Evolutionary conservation across 805 yeast genomes (phyloP).

Genomic region (Kuraishia ogatae): DNA sequence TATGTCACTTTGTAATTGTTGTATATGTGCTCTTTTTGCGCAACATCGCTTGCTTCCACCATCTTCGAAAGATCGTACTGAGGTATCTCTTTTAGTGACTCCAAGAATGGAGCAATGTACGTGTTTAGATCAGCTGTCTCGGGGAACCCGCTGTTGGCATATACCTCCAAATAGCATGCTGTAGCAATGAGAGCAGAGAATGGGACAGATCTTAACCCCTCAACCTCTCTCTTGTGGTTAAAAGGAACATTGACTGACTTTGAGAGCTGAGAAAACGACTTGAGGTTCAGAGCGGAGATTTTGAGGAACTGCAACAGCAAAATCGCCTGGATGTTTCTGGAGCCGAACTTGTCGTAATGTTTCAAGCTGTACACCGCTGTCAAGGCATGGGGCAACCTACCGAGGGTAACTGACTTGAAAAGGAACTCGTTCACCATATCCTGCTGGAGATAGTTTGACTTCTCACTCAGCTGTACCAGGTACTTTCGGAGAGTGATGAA

Average conservation of each 20-base stretch:
- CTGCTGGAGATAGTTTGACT: conserved; percentile 1
- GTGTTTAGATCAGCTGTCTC: not conserved
- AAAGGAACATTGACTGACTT: not conserved
- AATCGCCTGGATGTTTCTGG: not conserved
- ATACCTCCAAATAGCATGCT: not conserved
- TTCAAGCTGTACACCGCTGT: conserved; percentile 1
- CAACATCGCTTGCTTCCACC: not conserved
- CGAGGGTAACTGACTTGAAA: conserved; percentile 2
- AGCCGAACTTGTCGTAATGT: not conserved
- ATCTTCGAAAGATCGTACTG: not conserved
- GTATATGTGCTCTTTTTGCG: not conserved
- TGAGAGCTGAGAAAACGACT: not conserved
- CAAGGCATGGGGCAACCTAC: conserved; percentile 2
- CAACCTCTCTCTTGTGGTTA: not conserved
- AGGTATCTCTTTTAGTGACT: not conserved
- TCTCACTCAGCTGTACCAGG: not conserved
- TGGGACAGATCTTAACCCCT: not conserved
- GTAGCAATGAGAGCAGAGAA: not conserved
- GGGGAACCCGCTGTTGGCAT: not conserved
- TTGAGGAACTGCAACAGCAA: conserved; percentile 1
- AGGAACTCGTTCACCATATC: not conserved
- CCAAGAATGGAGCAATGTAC: not conserved
- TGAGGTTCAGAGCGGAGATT: not conserved
- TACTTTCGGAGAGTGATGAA: conserved; percentile 2
- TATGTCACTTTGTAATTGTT: not conserved